Base-by-base conservation (phyloP, 164 flowering plant genomes). In the Paratinospora sagittata region DNA sequence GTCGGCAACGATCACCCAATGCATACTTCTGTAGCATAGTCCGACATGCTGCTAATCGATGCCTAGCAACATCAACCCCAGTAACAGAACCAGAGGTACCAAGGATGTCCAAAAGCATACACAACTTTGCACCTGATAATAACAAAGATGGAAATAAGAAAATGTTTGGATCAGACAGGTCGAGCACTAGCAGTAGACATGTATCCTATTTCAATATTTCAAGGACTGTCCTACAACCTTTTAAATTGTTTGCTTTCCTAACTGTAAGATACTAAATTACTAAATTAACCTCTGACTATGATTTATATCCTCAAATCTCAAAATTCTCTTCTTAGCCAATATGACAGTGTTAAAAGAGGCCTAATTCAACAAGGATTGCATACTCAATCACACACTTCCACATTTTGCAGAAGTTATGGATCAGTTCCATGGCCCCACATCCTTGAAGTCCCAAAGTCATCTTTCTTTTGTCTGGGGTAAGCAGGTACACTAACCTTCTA, bases 1-100 rank as follows among this genome's bases (percentile, higher is more conserved):
- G 93, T 13, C 97, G 83, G 74, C 99, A 90, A 26, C 82, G 83
- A 75, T 84, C 86, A 37, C 94, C 94, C 21, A 89, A 69, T 11
- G 73, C 78, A 81, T 95, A 95, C 78, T 92, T 95, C 80, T 84
- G 96, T 64, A 95, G 63, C 89, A 95, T 81, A 63, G 98, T 92
- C 77, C 94, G 80, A 76, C 96, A 86, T 70, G 99, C 96, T n/a
- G 97, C 97, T 66, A 95, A 78, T 45, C 99, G 92, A 75, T 90
- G 97, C 57, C 76, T 84, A 47, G 99, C 88, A 77, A 91, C 76
- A 84, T 92, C 99, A 68, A 95, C 96, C 62, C 93, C 98, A 76
- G 99, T 92, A 41, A 88, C 84, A 73, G 99, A 86, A 65, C 99
- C 99, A 4, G 88, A 87, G 72, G 70, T 75, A 65, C 91, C 93